Percentiles rank a stretch among this genome's conserved stretches.
These are phyloP conservation scores for Cladophialophora exuberans DNA, from an alignment of 2,329 filamentous ascomycete species.

Conservation along the genomic window DNA sequence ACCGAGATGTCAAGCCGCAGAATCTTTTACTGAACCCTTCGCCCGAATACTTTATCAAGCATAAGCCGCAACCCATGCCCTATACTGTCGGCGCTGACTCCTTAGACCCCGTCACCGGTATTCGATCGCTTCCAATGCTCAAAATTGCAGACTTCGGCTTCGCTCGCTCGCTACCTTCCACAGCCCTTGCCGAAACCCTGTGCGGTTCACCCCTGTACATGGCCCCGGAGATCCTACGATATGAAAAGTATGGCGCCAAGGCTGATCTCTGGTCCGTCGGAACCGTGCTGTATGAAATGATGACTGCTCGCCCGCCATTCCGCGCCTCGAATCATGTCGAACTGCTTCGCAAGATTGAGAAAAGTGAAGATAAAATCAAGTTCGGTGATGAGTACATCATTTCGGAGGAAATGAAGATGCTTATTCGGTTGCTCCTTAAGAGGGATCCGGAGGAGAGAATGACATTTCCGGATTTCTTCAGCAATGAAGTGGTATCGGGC, in stretches of 20 bases:
- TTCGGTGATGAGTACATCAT: conserved; percentile 75
- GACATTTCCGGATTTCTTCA: conserved; percentile 84
- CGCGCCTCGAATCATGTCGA: conserved; percentile 93
- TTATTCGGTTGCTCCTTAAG: conserved; percentile 82
- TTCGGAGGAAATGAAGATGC: conserved; percentile 74
- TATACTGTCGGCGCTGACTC: conserved; percentile 81
- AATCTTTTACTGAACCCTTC: conserved; percentile 90
- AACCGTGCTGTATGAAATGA: conserved; percentile 94
- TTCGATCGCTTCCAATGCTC: conserved; percentile 87
- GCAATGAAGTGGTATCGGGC: conserved; percentile 69
- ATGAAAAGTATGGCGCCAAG: conserved; percentile 96
- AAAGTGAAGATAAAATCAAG: conserved; percentile 79
- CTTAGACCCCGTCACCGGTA: conserved; percentile 76
- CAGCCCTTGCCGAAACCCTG: conserved; percentile 90
- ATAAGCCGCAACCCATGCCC: conserved; percentile 64
- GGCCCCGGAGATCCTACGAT: conserved; percentile 95
- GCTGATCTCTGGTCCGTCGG: conserved; percentile 98
- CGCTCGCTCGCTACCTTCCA: conserved; percentile 85
- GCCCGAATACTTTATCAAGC: conserved; percentile 67
- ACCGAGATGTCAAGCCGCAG: conserved; percentile 96
- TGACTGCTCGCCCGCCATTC: conserved; percentile 87
- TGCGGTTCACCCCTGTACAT: conserved; percentile 98
- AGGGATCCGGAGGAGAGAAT: conserved; percentile 82
- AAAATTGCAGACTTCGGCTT: conserved; percentile 99
- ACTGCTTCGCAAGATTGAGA: conserved; percentile 87